Base-by-base conservation (phyloP, 2,329 filamentous ascomycete genomes). In the Aureobasidium sp. region DNA sequence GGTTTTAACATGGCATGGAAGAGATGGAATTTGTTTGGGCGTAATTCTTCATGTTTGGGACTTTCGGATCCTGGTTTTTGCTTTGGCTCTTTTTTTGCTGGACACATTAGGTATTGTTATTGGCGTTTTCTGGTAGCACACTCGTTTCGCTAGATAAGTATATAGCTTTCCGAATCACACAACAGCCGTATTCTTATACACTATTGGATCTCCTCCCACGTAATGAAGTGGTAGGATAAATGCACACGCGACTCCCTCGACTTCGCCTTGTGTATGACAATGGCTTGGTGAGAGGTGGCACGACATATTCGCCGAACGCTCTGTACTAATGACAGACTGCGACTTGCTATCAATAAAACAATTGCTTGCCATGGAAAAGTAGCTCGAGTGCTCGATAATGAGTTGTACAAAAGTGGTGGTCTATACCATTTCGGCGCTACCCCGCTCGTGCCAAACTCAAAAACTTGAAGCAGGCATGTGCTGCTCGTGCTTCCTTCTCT, bases 401-500 rank as follows among this genome's bases (percentile, higher is more conserved):
- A 16, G 53, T 44, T 27, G 29, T 29, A 57, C 53, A 30, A 34
- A n/a, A 10, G 27, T n/a, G 21, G 29, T 42, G 21, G 36, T 57
- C 39, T 44, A 45, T 36, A 45, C 39, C 53, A 30, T 10, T 41
- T 42, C 37, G 45, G 41, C 53, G 41, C 53, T 57, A 57, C 53
- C 53, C 53, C 53, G 53, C 53, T 57, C 53, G 53, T 21, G 39
- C 30, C 53, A 36, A 57, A 57, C 29, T 57, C 41, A 54, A 57
- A 55, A 57, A 34, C 39, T 45, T 44, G 53, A 10, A 45, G 50
- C 32, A 51, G 49, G 51, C 51, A 54, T 16, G 36, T 32, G 37
- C 51, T 54, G 41, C 41, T 57, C 53, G 39, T 57, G 53, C 53
- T 57, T 45, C 53, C 13, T 34, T 44, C 53, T 36, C 30, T 45